Conservation (phyloP, 768 basidiomycete species). For the Tricholoma terreum region DNA sequence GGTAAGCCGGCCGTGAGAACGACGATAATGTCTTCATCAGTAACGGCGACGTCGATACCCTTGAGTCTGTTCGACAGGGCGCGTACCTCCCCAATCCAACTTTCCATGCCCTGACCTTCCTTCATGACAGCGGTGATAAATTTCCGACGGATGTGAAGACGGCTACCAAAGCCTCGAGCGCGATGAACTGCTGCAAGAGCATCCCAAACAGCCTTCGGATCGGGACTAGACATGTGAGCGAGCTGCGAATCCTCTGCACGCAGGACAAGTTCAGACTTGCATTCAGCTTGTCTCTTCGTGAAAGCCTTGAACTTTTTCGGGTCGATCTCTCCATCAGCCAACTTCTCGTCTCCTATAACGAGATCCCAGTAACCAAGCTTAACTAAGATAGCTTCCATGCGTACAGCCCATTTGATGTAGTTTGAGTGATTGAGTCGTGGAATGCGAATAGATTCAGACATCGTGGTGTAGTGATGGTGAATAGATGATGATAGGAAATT, state of each 20-base stretch:
- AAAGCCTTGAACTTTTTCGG: not conserved
- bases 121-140: conserved; percentile 7
- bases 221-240: not conserved
- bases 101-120: conserved; percentile 16
- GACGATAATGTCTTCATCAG: conserved; percentile 27
- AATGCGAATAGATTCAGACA: not conserved
- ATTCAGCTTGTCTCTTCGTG: not conserved
- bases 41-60: conserved; percentile 15
- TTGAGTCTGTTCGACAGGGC: conserved; percentile 14
- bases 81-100: conserved; percentile 24
- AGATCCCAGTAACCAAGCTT: not conserved
- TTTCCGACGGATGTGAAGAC: not conserved
- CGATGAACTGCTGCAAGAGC: not conserved
- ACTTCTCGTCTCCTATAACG: not conserved
- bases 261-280: not conserved
- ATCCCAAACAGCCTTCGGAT: not conserved
- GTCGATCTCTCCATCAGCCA: not conserved
- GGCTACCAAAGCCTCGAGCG: not conserved
- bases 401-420: not conserved
- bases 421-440: not conserved
- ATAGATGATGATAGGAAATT: no score
- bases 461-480: not conserved
- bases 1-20: conserved; percentile 19
- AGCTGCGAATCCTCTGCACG: not conserved
- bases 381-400: conserved; percentile 1